A percentile compares a stretch with the other conserved stretches of the same genome.
phyloP scores from a whole-genome alignment of 2,329 filamentous ascomycete species.

The Paecilomyces dactylethromorphus region DNA sequence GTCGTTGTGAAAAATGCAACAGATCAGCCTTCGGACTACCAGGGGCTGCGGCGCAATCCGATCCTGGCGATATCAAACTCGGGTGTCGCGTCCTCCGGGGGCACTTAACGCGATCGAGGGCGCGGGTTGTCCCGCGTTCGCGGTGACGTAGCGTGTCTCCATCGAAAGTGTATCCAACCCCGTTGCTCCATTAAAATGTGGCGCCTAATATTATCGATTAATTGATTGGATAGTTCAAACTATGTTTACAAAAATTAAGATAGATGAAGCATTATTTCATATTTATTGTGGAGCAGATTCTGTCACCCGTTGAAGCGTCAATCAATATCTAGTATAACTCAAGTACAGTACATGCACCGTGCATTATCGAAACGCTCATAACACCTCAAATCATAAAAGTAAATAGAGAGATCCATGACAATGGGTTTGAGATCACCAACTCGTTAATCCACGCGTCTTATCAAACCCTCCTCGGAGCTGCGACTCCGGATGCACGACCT shows the following conservation, averaged over 20 bases:
- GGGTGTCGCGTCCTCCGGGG: background rate
- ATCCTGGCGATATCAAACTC: background rate
- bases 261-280: no score
- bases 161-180: background rate
- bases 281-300: no score
- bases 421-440: constrained; percentile 32
- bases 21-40: background rate
- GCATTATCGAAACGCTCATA: background rate
- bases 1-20: background rate
- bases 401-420: background rate
- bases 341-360: background rate
- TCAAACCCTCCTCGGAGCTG: constrained; percentile 85
- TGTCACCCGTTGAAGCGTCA: no score
- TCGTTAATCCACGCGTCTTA: constrained; percentile 63
- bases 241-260: background rate
- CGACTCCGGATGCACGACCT: constrained; percentile 76
- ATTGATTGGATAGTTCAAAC: background rate
- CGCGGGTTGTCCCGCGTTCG: background rate
- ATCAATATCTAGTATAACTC: background rate
- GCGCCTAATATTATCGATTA: background rate
- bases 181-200: background rate
- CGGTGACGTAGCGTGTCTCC: background rate
- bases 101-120: background rate
- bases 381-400: background rate
- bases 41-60: background rate